A percentile compares a stretch with the other conserved stretches of the same genome.
These are phyloP conservation scores for Tripterygium wilfordii DNA, from an alignment of 177 flowering plant genomes.

Conservation along the genomic window DNA sequence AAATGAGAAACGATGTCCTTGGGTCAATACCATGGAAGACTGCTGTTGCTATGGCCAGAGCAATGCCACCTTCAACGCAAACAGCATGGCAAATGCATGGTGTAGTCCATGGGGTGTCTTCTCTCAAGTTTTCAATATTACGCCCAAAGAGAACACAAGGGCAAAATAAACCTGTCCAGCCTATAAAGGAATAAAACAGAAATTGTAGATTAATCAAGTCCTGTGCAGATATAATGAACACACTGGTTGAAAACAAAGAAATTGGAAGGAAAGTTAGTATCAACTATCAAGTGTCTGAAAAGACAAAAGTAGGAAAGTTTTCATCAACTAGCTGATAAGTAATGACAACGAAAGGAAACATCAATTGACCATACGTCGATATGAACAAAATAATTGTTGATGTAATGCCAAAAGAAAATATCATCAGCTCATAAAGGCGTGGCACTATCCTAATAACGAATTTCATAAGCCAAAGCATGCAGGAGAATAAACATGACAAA, in stretches of 20 bases:
- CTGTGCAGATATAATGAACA: neutral
- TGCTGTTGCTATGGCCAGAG: slow-evolving; percentile 64
- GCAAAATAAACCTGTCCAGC: slow-evolving; percentile 77
- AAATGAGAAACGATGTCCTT: slow-evolving; percentile 57
- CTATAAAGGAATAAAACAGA: slow-evolving; percentile 22
- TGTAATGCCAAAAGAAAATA: too few relatives aligned
- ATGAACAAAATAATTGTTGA: too few relatives aligned
- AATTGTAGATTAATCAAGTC: neutral
- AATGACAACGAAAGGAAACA: too few relatives aligned
- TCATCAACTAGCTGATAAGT: too few relatives aligned
- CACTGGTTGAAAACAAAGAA: neutral
- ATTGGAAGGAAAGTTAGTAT: neutral
- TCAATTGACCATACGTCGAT: too few relatives aligned
- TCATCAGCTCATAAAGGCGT: too few relatives aligned
- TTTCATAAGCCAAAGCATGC: too few relatives aligned
- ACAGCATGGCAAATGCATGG: slow-evolving; percentile 90
- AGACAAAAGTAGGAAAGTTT: too few relatives aligned
- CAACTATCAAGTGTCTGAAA: too few relatives aligned
- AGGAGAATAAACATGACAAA: too few relatives aligned
- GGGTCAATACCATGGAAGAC: slow-evolving; percentile 75
- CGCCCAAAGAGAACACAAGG: slow-evolving; percentile 96
- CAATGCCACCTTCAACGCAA: slow-evolving; percentile 89
- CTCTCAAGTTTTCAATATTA: slow-evolving; percentile 68
- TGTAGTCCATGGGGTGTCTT: slow-evolving; percentile 56
- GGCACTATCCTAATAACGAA: too few relatives aligned